Evolutionary conservation across 345 rosid genomes (phyloP).

Genomic region (Geranium brycei): DNA sequence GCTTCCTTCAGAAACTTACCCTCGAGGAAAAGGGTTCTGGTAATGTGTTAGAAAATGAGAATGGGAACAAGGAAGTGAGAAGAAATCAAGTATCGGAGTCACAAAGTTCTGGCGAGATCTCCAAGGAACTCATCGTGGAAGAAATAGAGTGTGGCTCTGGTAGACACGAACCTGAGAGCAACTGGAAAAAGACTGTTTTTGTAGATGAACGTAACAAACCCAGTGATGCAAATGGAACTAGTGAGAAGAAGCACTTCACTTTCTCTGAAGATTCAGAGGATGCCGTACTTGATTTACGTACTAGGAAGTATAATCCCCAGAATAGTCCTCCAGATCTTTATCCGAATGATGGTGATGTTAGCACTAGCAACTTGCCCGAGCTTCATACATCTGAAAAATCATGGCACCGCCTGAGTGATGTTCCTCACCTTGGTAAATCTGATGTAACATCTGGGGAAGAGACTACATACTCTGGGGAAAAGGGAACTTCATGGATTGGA

Average conservation of each 20-base stretch:
- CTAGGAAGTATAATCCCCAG: conserved; percentile 39
- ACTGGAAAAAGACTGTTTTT: conserved; percentile 39
- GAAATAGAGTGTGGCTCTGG: conserved; percentile 69
- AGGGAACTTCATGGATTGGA: conserved; percentile 45
- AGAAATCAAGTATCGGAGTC: conserved; percentile 28
- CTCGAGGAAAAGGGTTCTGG: conserved; percentile 40
- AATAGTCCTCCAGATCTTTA: conserved; percentile 32
- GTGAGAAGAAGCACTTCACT: conserved; percentile 30
- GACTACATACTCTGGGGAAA: conserved; percentile 37
- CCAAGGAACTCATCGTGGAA: conserved; percentile 74
- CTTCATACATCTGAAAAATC: conserved; percentile 23
- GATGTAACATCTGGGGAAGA: conserved; percentile 46
- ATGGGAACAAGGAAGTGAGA: conserved; percentile 13
- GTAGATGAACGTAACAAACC: conserved; percentile 30
- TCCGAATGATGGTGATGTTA: conserved; percentile 23
- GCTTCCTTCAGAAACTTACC: conserved; percentile 46
- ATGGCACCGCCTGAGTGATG: conserved; percentile 16
- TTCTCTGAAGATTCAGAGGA: conserved; percentile 48
- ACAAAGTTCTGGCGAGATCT: conserved; percentile 33
- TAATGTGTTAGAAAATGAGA: conserved; percentile 27
- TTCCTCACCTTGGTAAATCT: conserved; percentile 28
- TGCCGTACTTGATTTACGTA: conserved; percentile 32
- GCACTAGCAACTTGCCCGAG: conserved; percentile 21
- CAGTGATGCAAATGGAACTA: conserved; percentile 24
- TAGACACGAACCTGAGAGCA: conserved; percentile 48